Percentiles rank a stretch among this genome's conserved stretches.
phyloP scores from a whole-genome alignment of 805 yeast genomes.

The Suhomyces sp. region DNA sequence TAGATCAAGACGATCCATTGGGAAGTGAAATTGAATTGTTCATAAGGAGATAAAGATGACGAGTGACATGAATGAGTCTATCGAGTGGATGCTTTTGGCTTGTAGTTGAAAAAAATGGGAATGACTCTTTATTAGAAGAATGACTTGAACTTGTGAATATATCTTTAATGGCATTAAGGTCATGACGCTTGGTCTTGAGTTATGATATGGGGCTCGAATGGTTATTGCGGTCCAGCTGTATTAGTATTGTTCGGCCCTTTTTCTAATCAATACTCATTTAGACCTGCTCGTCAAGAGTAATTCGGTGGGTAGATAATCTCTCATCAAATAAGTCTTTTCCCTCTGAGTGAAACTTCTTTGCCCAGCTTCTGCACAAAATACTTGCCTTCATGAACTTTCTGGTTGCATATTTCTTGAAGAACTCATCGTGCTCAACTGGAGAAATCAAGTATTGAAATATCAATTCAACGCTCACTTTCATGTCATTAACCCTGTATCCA shows the following conservation, averaged over 20 bases:
- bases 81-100: too few species aligned
- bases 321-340: slow-evolving; percentile 41
- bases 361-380: slow-evolving; percentile 80
- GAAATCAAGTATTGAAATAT: slow-evolving; percentile 73
- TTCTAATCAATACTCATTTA: too few species aligned
- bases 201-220: too few species aligned
- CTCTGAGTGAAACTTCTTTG: slow-evolving; percentile 55
- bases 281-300: slow-evolving; percentile 15
- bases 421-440: slow-evolving; percentile 88
- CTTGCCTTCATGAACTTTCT: slow-evolving; percentile 86
- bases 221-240: too few species aligned
- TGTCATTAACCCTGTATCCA: slow-evolving; percentile 72
- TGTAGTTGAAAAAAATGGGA: too few species aligned
- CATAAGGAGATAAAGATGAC: too few species aligned
- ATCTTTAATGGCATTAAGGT: too few species aligned
- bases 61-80: too few species aligned
- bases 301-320: slow-evolving; percentile 19
- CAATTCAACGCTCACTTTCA: slow-evolving; percentile 70
- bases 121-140: too few species aligned
- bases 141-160: too few species aligned
- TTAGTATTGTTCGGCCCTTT: too few species aligned
- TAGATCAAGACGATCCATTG: slow-evolving; percentile 1
- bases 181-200: too few species aligned
- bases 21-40: slow-evolving; percentile 1
- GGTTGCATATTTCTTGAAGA: slow-evolving; percentile 89